Base-by-base conservation (phyloP, 495 filamentous ascomycete species). In the Aspergillus saccharolyticus region DNA sequence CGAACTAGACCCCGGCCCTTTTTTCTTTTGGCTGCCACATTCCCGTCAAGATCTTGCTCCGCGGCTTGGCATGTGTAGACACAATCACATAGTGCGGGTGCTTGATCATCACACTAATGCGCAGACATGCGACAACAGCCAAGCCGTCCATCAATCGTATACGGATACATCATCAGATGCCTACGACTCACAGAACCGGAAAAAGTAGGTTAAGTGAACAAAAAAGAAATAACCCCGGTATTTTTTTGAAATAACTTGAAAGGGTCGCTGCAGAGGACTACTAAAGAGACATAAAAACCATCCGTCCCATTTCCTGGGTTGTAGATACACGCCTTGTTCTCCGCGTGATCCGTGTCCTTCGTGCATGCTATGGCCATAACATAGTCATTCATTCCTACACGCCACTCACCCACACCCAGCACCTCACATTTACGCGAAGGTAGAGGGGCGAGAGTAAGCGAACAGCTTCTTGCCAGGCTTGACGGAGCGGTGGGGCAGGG, bases 401-500 rank as follows among this genome's bases (percentile, higher is more conserved):
- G 69, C 73, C 72, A 67, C 66, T 61, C 61, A 60, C 71, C 59
- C 58, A 63, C 67, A 67, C 67, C 67, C 58, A 69, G 63, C 71
- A 70, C 65, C 61, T 68, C 70, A 76, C 71, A 72, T 73, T 71
- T 79, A 82, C 63, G 79, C 79, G 70, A 97, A 97, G 71, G 94
- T 97, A 60, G 89, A 87, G 70, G 94, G 94, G 78, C 94, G 85
- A 75, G 85, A 89, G 73, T 90, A 84, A 70, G 87, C 80, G 81
- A 93, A 98, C 70, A 97, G 71, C 83, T 94, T 96, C 80, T 87
- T 89, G 80, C 80, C 85, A 64, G 80, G 81, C 80, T 88, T 90
- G 75, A 85, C 81, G 63, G 93, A 80, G 68, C 94, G 94, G 83
- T 97, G 94, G 68, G 94, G 94, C 66, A 98, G 89, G 74, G 94